Evolutionary conservation across 768 basidiomycete species (phyloP), one percentile per base, ranked within the genome.

Genomic region (Crucibulum laeve): DNA sequence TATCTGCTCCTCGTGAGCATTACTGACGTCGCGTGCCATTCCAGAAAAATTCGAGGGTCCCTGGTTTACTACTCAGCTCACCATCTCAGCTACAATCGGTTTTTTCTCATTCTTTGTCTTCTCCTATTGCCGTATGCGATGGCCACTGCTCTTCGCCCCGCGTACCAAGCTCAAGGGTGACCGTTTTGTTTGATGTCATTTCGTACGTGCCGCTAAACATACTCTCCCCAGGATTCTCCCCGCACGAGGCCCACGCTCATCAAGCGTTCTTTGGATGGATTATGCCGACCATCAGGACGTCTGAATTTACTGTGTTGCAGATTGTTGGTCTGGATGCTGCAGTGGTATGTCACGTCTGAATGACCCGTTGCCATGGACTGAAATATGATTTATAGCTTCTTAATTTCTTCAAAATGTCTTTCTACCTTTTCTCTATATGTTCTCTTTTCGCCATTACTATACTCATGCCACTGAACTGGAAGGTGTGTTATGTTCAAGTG

Each of bases 321-420:
- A 95, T 96, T 39, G 95, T 99, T 10, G 95, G 95, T 0, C 68
- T 99, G 32, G 95, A 99, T 62, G 95, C 95, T 32, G 94, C 92
- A 2, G 96, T 98, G 54, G 91, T 92, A 57, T 55, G 90, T 73
- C 11, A 34, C 7, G 24, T 22, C 2, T 21, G 8, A 7, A 30
- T 22, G 5, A 15, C 32, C 8, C 30, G n/a, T 24, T 11, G 17
- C 25, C 8, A 24, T 40, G n/a, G 14, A 15, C n/a, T 14, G 13
- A 8, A 14, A 13, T 11, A 11, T 40, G 38, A 38, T 21, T 25
- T 32, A 23, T 58, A 96, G 91, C 76, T 98, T 1, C 76, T 99
- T 33, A 91, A 85, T 51, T 98, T 99, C 66, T 87, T 91, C 75
- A 94, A 95, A 62, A 96, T 87, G 76, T 83, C 87, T 0, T 98